Conservation (phyloP, 345 rosid genomes). For the Syzygium grande region DNA sequence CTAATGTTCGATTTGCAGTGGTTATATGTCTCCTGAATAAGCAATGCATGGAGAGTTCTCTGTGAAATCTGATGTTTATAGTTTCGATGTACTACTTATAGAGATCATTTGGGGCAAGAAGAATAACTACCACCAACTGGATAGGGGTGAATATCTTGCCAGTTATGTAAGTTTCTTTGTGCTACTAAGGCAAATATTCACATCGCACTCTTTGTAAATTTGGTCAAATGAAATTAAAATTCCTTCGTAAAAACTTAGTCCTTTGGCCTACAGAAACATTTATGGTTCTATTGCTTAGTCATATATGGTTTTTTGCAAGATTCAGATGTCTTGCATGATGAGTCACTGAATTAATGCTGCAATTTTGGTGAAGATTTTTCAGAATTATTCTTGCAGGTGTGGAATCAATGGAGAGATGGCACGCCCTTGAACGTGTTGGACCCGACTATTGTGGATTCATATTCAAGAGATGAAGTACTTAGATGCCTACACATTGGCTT, state of each 20-base stretch:
- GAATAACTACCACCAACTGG: neutral
- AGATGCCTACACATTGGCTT: conserved; percentile 19
- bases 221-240: no score
- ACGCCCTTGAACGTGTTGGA: conserved; percentile 8
- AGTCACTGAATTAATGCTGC: neutral
- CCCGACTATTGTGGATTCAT: neutral
- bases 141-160: neutral
- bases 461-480: conserved; percentile 8
- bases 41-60: neutral
- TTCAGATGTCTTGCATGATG: neutral
- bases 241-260: neutral
- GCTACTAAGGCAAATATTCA: no score
- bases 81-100: neutral
- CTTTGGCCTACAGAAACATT: neutral
- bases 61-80: neutral
- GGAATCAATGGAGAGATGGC: conserved; percentile 20
- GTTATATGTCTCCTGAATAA: neutral
- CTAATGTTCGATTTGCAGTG: neutral
- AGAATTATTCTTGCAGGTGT: conserved; percentile 7
- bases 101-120: neutral
- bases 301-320: neutral
- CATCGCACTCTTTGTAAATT: neutral
- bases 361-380: neutral
- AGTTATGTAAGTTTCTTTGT: neutral
- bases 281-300: neutral